phyloP scores from a whole-genome alignment of 495 filamentous ascomycete genomes.

The Aspergillus cavernicola region DNA sequence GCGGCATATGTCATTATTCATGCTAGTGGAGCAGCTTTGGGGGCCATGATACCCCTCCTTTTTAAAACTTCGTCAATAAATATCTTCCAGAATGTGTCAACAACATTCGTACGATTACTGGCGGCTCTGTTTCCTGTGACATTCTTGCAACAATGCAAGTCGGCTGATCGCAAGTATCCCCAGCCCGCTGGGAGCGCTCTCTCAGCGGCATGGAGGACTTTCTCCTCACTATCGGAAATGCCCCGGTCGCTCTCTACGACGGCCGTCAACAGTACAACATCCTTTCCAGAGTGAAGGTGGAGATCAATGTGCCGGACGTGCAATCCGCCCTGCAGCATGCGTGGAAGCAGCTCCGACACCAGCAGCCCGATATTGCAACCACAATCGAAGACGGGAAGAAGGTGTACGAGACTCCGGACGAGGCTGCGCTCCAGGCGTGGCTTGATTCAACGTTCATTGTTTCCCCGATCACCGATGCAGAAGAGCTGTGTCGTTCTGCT shows the following conservation, averaged over 20 bases:
- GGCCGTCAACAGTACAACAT: slow-evolving; percentile 23
- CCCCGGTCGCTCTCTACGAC: slow-evolving; percentile 7
- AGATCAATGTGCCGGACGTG: slow-evolving; percentile 9
- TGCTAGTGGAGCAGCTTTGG: too few species aligned
- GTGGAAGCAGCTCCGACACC: slow-evolving; percentile 25
- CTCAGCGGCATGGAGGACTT: slow-evolving; percentile 22
- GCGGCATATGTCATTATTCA: too few species aligned
- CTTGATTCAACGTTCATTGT: slow-evolving; percentile 23
- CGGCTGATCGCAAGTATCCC: slow-evolving; percentile 1
- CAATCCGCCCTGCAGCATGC: slow-evolving; percentile 18
- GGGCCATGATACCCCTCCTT: too few species aligned
- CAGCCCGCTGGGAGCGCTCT: slow-evolving; percentile 24
- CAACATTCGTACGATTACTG: too few species aligned
- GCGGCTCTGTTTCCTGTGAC: too few species aligned
- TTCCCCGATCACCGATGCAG: slow-evolving; percentile 16
- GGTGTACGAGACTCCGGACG: slow-evolving; percentile 24
- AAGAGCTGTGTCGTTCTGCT: slow-evolving; percentile 17
- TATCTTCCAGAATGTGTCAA: too few species aligned
- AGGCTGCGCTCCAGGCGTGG: slow-evolving; percentile 20
- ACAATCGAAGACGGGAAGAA: slow-evolving; percentile 18
- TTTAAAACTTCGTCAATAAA: too few species aligned
- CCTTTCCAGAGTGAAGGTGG: slow-evolving; percentile 21
- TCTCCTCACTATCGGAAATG: slow-evolving; percentile 8
- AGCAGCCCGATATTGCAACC: slow-evolving; percentile 23
- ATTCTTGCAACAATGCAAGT: too few species aligned